Conservation (phyloP, 106 monocot species). For the Allium fistulosum region DNA sequence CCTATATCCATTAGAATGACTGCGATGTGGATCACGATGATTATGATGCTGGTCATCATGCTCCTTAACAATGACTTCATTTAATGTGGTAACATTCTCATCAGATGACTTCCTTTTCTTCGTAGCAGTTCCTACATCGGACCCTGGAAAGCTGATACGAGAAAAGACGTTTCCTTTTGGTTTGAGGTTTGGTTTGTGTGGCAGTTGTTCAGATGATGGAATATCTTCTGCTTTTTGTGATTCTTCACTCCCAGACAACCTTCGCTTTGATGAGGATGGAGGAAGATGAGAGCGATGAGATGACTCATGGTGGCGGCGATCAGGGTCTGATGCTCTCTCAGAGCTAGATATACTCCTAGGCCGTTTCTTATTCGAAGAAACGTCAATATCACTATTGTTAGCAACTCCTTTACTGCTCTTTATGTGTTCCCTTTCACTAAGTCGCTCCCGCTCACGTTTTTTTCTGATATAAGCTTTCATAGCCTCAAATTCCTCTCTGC, state of each 20-base stretch:
- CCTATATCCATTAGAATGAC: background rate
- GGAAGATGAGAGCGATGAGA: background rate
- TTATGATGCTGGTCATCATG: constrained; percentile 1
- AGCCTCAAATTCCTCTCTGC: constrained; percentile 57
- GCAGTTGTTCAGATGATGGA: background rate
- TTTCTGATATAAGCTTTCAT: constrained; percentile 56
- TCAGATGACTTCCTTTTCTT: constrained; percentile 24
- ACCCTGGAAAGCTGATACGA: constrained; percentile 64
- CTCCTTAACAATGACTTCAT: constrained; percentile 15
- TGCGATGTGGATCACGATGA: background rate
- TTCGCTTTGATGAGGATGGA: constrained; percentile 14
- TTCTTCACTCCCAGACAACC: constrained; percentile 5
- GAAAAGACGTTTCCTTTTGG: constrained; percentile 71
- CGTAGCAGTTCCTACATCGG: background rate
- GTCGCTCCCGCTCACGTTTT: constrained; percentile 46
- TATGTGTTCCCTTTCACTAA: background rate
- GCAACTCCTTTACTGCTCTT: too few species aligned
- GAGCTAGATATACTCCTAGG: background rate
- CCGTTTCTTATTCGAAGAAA: too few species aligned
- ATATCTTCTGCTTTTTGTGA: background rate
- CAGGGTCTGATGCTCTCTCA: background rate
- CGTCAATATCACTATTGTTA: background rate
- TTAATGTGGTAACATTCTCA: background rate
- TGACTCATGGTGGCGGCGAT: background rate
- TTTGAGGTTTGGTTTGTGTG: constrained; percentile 22